Conservation (phyloP, 805 yeast genomes). For the Myxozyma geophila region DNA sequence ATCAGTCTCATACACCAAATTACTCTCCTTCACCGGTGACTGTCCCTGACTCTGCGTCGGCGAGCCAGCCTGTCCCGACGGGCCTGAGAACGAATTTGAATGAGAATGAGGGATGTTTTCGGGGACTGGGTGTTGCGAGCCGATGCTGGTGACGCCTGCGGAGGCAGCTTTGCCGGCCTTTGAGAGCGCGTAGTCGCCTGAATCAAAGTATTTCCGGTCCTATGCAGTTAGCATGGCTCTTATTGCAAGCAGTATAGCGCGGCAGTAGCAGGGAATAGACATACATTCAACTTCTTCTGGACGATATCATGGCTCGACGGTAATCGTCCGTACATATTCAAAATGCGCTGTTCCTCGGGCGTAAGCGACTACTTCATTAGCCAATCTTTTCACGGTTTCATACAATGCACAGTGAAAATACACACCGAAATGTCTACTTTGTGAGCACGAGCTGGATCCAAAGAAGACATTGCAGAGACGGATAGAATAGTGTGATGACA, state of each 20-base stretch:
- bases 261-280: background rate
- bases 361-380: conserved; percentile 21
- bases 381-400: background rate
- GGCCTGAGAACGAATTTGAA: conserved; percentile 18
- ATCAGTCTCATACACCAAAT: conserved; percentile 27
- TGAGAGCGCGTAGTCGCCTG: conserved; percentile 90
- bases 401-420: background rate
- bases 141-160: conserved; percentile 41
- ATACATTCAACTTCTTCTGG: conserved; percentile 59
- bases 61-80: conserved; percentile 7
- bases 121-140: conserved; percentile 42
- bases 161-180: conserved; percentile 46
- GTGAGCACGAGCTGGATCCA: conserved; percentile 28
- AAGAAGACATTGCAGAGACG: conserved; percentile 14
- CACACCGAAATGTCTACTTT: conserved; percentile 30
- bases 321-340: conserved; percentile 80
- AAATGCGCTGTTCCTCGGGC: conserved; percentile 80
- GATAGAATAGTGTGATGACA: background rate
- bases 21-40: conserved; percentile 37
- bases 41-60: background rate
- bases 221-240: conserved; percentile 39
- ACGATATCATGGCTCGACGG: conserved; percentile 81
- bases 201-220: conserved; percentile 89
- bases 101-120: conserved; percentile 41
- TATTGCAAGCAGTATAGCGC: too few relatives aligned